Evolutionary conservation across 441 rosid genomes (phyloP).

Genomic region (Rhodomyrtus psidioides): DNA sequence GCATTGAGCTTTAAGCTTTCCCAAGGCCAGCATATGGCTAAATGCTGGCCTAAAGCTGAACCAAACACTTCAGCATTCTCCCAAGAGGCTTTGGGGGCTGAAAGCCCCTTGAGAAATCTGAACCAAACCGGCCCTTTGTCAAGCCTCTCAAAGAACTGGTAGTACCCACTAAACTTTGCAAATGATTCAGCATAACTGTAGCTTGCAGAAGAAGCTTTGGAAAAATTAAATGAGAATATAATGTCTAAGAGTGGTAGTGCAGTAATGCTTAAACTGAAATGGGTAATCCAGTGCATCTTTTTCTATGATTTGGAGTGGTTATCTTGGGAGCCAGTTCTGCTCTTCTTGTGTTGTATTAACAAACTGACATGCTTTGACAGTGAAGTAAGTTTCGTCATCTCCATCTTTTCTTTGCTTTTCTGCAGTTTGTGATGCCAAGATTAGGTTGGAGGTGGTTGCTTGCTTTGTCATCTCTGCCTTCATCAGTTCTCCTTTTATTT

Average conservation of each 20-base stretch:
- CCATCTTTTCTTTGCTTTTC: neutral
- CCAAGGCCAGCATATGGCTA: no score
- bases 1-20: no score
- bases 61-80: no score
- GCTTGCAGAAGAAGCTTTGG: neutral
- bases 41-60: no score
- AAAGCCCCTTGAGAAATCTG: no score
- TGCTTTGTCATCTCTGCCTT: slow-evolving; percentile 63
- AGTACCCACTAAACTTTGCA: neutral
- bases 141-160: neutral
- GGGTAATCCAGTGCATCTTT: neutral
- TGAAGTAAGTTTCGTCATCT: neutral
- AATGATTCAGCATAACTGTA: neutral
- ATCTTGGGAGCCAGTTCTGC: neutral
- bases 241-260: neutral
- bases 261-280: neutral
- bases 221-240: neutral
- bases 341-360: neutral
- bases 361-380: neutral
- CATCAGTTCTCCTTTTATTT: slow-evolving; percentile 52
- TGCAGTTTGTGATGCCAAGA: slow-evolving; percentile 65
- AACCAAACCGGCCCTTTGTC: neutral
- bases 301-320: neutral
- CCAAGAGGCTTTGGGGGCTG: no score
- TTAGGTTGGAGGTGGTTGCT: slow-evolving; percentile 85